phyloP scores from a whole-genome alignment of 768 basidiomycete species.

The Lactarius sanguifluus region DNA sequence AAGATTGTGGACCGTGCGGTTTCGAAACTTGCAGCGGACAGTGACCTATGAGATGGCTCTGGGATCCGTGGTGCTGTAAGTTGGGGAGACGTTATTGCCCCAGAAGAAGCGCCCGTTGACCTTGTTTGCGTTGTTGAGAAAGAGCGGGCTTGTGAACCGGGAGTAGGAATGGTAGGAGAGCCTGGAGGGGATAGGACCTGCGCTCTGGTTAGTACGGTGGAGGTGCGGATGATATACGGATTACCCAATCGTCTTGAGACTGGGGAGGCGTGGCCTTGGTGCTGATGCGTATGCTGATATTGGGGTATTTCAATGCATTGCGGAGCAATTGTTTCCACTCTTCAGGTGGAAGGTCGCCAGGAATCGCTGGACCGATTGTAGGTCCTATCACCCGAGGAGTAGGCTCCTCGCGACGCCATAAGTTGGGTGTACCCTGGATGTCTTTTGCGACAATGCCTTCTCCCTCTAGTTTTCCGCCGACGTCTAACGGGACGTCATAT shows the following conservation, averaged over 20 bases:
- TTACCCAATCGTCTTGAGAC: neutral
- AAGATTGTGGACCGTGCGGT: neutral
- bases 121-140: neutral
- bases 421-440: neutral
- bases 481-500: neutral
- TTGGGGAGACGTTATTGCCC: neutral
- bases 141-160: neutral
- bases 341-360: neutral
- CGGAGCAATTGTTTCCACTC: conserved; percentile 17
- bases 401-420: conserved; percentile 4
- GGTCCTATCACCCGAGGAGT: too few species aligned
- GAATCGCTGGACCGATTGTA: neutral
- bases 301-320: neutral
- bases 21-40: neutral
- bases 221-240: neutral
- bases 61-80: neutral
- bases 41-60: neutral
- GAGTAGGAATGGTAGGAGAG: neutral
- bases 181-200: neutral
- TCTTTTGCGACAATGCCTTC: neutral
- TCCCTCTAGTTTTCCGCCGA: conserved; percentile 10
- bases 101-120: neutral
- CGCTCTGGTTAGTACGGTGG: neutral
- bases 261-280: neutral
- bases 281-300: conserved; percentile 5